Percentiles rank a stretch among this genome's conserved stretches.
Conservation (phyloP, 2,329 filamentous ascomycete genomes). For the Diaporthe batatas region DNA sequence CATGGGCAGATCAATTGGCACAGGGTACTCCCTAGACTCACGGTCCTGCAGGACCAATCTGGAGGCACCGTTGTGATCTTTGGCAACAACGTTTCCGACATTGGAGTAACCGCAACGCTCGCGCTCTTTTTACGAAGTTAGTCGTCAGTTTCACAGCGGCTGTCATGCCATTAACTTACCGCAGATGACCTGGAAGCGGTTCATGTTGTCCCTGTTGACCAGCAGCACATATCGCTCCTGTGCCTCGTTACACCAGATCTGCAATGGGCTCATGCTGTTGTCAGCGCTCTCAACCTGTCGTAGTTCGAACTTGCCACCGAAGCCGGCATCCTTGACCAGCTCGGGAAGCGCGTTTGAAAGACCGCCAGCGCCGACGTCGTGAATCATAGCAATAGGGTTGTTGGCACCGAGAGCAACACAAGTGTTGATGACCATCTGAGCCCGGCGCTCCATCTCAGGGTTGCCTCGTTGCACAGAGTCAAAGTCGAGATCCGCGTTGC, state of each 20-base stretch:
- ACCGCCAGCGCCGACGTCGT: conserved; percentile 96
- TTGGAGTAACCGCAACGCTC: conserved; percentile 95
- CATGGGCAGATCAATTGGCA: conserved; percentile 91
- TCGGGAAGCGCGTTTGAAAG: conserved; percentile 82
- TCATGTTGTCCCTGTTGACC: conserved; percentile 84
- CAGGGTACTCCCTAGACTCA: conserved; percentile 78
- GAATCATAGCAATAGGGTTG: conserved; percentile 96
- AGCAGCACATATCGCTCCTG: conserved; percentile 97
- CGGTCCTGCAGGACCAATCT: conserved; percentile 85
- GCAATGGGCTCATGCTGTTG: conserved; percentile 90
- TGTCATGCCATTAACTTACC: conserved; percentile 53
- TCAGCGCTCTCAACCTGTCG: conserved; percentile 93
- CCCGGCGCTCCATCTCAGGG: conserved; percentile 93
- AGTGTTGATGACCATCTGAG: conserved; percentile 98
- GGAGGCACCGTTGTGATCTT: conserved; percentile 73
- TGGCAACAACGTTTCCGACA: conserved; percentile 81
- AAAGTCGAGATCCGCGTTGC: conserved; percentile 93
- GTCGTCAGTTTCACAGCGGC: neutral
- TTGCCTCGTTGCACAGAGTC: conserved; percentile 97
- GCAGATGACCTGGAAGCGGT: conserved; percentile 78
- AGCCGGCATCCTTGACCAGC: conserved; percentile 90
- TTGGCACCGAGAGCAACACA: conserved; percentile 86
- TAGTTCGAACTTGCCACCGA: conserved; percentile 93
- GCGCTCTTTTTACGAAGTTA: conserved; percentile 64
- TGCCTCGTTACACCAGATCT: conserved; percentile 98